Conservation (phyloP, 1,284 basidiomycete species). For the Tilletia indica region DNA sequence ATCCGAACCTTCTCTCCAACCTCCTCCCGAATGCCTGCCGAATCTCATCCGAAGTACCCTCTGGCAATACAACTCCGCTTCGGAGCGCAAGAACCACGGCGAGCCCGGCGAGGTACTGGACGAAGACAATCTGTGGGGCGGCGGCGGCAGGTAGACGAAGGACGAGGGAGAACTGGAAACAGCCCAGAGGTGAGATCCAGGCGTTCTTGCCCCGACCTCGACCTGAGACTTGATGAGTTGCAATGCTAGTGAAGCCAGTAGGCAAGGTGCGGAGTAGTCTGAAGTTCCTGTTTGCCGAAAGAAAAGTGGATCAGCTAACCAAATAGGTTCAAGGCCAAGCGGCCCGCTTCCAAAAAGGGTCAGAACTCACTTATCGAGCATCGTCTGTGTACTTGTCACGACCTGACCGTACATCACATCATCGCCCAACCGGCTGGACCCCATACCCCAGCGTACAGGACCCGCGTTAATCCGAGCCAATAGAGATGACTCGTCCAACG, state of each 20-base stretch:
- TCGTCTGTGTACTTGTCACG: slow-evolving; percentile 90
- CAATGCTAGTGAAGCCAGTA: slow-evolving; percentile 74
- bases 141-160: slow-evolving; percentile 67
- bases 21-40: slow-evolving; percentile 55
- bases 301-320: too few species aligned
- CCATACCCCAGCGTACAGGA: neutral
- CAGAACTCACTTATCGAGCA: slow-evolving; percentile 84
- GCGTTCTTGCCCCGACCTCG: slow-evolving; percentile 83
- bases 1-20: slow-evolving; percentile 65
- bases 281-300: slow-evolving; percentile 67
- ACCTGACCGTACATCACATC: slow-evolving; percentile 80
- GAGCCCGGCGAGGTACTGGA: slow-evolving; percentile 90
- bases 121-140: slow-evolving; percentile 75
- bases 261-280: slow-evolving; percentile 70
- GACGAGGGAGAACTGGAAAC: slow-evolving; percentile 80
- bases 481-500: neutral
- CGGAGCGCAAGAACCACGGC: slow-evolving; percentile 81
- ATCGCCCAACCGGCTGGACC: slow-evolving; percentile 62
- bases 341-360: too few species aligned
- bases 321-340: too few species aligned
- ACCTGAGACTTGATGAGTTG: slow-evolving; percentile 81
- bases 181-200: slow-evolving; percentile 90
- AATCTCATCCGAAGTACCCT: neutral
- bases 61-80: slow-evolving; percentile 42
- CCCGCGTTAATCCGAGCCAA: neutral